A percentile compares a stretch with the other conserved stretches of the same genome.
Conservation (phyloP, 2,329 filamentous ascomycete species). For the Xylaria sp. region DNA sequence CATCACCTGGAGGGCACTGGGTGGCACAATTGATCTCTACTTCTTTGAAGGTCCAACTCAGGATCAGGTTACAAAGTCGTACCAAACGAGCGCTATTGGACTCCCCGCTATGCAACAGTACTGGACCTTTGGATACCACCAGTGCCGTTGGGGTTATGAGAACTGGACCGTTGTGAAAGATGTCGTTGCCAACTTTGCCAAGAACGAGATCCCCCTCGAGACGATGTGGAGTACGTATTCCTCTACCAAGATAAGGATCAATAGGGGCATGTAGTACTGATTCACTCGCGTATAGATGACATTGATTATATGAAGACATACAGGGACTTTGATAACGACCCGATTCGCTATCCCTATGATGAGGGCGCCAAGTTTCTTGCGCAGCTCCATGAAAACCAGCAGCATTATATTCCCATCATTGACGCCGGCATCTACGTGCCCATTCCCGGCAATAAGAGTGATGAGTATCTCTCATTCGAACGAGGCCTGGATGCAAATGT, state of each 20-base stretch:
- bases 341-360: constrained; percentile 49
- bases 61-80: constrained; percentile 63
- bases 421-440: constrained; percentile 67
- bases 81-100: constrained; percentile 61
- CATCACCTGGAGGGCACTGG: constrained; percentile 68
- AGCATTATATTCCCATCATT: constrained; percentile 70
- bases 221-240: constrained; percentile 56
- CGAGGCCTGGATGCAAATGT: constrained; percentile 53
- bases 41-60: constrained; percentile 71
- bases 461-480: constrained; percentile 58
- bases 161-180: constrained; percentile 65
- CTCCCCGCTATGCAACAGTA: constrained; percentile 76
- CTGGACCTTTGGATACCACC: constrained; percentile 75
- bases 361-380: constrained; percentile 56
- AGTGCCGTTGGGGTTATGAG: constrained; percentile 76
- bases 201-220: constrained; percentile 62
- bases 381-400: constrained; percentile 57
- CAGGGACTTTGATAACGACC: constrained; percentile 58
- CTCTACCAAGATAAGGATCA: neutral
- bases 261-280: constrained; percentile 38
- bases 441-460: constrained; percentile 61
- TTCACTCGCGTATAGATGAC: constrained; percentile 50
- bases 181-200: constrained; percentile 61
- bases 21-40: constrained; percentile 73
- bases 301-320: constrained; percentile 66